These are phyloP conservation scores for Naegleria lovaniensis DNA, from an alignment of 208 protist species.

Conservation along the genomic window DNA sequence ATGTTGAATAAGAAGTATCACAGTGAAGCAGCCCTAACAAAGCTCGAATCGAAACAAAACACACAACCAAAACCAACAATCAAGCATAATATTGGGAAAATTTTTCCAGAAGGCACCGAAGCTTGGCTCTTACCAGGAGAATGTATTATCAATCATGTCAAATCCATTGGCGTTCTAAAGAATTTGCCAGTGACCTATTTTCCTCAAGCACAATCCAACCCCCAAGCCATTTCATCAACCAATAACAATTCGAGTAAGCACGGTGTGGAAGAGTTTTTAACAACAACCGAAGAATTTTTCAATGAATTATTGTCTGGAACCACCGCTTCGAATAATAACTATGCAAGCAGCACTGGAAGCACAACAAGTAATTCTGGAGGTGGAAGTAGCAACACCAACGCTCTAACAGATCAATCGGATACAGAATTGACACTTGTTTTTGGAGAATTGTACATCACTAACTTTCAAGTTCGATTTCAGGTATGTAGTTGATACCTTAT, in stretches of 20 bases:
- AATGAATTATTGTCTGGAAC: background rate
- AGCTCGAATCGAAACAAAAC: background rate
- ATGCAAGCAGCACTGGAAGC: background rate
- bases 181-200: background rate
- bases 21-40: background rate
- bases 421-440: background rate
- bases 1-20: background rate
- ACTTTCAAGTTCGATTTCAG: background rate
- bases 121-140: background rate
- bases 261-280: background rate
- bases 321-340: background rate
- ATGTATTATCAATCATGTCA: background rate
- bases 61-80: background rate
- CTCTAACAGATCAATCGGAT: background rate
- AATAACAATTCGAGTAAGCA: background rate
- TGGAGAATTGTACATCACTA: background rate
- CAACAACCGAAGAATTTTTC: background rate
- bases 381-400: background rate
- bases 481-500: background rate
- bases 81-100: background rate
- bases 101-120: background rate
- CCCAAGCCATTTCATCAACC: background rate
- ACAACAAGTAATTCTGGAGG: background rate
- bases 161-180: background rate
- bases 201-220: background rate